Evolutionary conservation across 176 grass and related monocot genomes (phyloP), one percentile per base, ranked within the genome.

Genomic region (Triticum monococcum): DNA sequence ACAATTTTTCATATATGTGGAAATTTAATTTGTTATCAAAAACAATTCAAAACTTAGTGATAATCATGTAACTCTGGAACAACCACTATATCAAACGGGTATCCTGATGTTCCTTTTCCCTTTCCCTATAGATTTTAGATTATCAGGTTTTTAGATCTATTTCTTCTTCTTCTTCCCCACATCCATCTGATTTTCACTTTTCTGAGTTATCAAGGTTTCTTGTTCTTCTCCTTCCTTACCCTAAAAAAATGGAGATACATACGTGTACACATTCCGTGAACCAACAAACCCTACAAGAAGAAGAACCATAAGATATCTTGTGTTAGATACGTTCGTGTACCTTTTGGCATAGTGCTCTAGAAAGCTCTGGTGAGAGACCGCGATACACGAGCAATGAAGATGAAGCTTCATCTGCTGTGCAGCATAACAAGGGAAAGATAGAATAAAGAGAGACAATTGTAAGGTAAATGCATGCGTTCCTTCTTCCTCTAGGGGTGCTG

Each of bases 301-400:
- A 81, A 70, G 10, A 63, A 70, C 30, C 7, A 59, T 4, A 50
- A 82, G 72, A 86, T 72, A 86, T 79, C 86, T 86, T 79, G 23
- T 3, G 2, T 1, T 28, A 28, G 75, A 72, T 79, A 85, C 68
- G 12, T 68, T 75, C 11, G 67, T 12, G 33, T 43, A 75, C 14
- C 60, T 60, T 84, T 79, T 73, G 26, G 67, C 46, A 72, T 77
- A 78, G 72, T 90, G 83, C 72, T 86, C 26, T 46, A 52, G 50
- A 90, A 86, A 70, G 84, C 66, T 71, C 31, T 54, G 5, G 30
- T 10, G 35, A 36, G 14, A 40, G 88, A 65, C 32, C 71, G 54
- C 46, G 82, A 83, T 65, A 25, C 28, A 64, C 50, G 18, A 26
- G 18, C 54, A 83, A 83, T 73, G 33, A 83, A 59, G 23, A 30